phyloP scores from a whole-genome alignment of 179 eudicot species.

The Pouteria campechiana region DNA sequence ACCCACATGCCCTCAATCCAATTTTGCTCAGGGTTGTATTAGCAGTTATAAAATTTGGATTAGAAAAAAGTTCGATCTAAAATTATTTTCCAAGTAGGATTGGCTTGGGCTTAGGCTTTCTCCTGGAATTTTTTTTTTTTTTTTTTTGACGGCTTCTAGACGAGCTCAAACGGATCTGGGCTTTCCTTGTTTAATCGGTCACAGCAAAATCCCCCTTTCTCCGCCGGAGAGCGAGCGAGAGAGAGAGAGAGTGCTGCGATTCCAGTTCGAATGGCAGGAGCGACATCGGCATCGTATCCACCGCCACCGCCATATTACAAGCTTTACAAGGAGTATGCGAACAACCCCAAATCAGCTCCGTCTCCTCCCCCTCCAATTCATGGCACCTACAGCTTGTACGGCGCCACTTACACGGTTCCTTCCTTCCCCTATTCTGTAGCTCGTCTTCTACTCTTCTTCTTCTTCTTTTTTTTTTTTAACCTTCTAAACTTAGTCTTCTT shows the following conservation, averaged over 20 bases:
- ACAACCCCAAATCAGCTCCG: constrained; percentile 61
- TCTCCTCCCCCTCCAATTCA: constrained; percentile 71
- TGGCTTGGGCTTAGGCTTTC: no score
- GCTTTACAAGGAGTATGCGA: constrained; percentile 60
- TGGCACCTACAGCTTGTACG: constrained; percentile 65
- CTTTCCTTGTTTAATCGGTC: no score
- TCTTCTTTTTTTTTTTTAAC: not conserved
- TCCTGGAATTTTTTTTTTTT: no score
- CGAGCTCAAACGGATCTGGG: no score
- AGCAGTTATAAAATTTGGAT: no score
- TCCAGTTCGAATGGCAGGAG: constrained; percentile 15
- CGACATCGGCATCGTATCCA: constrained; percentile 66
- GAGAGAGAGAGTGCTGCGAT: not conserved
- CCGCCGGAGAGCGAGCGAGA: constrained; percentile 7
- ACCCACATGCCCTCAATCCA: no score
- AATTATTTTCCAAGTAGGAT: no score
- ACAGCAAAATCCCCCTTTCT: no score
- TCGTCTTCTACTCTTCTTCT: no score
- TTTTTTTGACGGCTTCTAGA: no score
- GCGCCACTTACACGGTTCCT: constrained; percentile 61
- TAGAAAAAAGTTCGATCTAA: no score
- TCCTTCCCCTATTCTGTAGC: not conserved
- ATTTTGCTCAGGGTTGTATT: no score
- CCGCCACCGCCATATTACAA: constrained; percentile 92
- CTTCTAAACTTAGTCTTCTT: not conserved